phyloP scores from a whole-genome alignment of 1,284 basidiomycete genomes.

The Microbotryomycetes sp. region DNA sequence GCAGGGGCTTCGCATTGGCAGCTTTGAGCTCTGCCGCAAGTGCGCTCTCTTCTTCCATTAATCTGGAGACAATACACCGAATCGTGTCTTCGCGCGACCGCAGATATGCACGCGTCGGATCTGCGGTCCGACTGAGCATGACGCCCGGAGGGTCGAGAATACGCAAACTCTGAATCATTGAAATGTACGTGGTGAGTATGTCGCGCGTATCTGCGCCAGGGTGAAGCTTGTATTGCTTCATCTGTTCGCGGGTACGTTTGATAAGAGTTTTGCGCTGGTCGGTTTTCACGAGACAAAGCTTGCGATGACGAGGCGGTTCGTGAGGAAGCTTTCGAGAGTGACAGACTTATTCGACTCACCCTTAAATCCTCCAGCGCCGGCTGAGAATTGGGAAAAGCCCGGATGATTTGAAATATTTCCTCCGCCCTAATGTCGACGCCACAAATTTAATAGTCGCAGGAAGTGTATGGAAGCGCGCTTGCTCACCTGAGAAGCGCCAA shows the following conservation, averaged over 20 bases:
- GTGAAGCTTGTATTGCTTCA: slow-evolving; percentile 68
- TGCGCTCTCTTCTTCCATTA: slow-evolving; percentile 79
- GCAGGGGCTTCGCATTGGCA: slow-evolving; percentile 16
- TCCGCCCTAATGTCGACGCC: no score
- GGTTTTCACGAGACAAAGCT: slow-evolving; percentile 70
- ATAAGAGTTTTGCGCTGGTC: slow-evolving; percentile 67
- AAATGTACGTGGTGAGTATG: slow-evolving; percentile 88
- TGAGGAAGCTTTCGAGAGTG: not conserved
- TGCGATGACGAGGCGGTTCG: no score
- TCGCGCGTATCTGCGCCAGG: slow-evolving; percentile 92
- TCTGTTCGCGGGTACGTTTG: slow-evolving; percentile 62
- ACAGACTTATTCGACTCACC: slow-evolving; percentile 43
- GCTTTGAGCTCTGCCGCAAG: slow-evolving; percentile 47
- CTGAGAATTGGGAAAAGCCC: slow-evolving; percentile 81
- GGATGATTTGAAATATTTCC: slow-evolving; percentile 93
- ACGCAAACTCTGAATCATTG: slow-evolving; percentile 82
- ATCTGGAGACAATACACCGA: slow-evolving; percentile 78
- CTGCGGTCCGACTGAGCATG: slow-evolving; percentile 80
- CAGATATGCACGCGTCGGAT: slow-evolving; percentile 79
- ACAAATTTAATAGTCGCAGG: no score
- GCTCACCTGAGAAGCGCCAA: slow-evolving; percentile 70
- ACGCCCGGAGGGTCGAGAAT: slow-evolving; percentile 88
- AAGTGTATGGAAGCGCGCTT: no score
- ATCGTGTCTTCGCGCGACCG: slow-evolving; percentile 87
- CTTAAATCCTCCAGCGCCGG: slow-evolving; percentile 82